phyloP scores from a whole-genome alignment of 495 filamentous ascomycete species.

The Talaromyces stipitatus region DNA sequence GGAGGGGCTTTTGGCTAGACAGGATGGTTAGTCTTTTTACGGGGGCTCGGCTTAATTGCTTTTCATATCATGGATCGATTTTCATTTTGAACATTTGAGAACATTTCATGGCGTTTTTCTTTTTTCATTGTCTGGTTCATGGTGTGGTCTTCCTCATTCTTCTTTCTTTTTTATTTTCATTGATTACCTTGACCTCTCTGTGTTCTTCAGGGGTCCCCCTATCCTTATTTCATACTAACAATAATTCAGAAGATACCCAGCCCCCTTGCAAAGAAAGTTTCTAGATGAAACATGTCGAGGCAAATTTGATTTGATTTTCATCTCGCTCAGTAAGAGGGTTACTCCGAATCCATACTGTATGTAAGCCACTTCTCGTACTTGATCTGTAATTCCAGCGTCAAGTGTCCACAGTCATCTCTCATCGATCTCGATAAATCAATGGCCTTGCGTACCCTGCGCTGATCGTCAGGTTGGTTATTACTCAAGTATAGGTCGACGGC shows the following conservation, averaged over 20 bases:
- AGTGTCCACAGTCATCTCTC: constrained; percentile 23
- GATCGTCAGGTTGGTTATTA: constrained; percentile 47
- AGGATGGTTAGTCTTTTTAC: no score
- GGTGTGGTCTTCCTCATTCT: background rate
- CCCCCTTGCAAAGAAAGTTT: background rate
- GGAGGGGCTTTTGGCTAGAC: no score
- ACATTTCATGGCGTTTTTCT: no score
- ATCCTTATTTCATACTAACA: constrained; percentile 4
- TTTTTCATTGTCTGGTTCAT: background rate
- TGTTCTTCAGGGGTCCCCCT: constrained; percentile 7
- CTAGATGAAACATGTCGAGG: background rate
- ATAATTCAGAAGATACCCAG: constrained; percentile 7
- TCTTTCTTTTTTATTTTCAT: constrained; percentile 1
- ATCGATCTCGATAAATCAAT: constrained; percentile 53
- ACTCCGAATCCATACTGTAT: background rate
- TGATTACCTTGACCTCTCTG: constrained; percentile 6
- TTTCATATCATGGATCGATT: no score
- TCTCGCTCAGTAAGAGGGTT: background rate
- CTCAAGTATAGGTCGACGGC: constrained; percentile 63
- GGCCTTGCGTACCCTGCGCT: constrained; percentile 59
- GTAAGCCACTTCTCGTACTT: constrained; percentile 23
- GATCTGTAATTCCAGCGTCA: constrained; percentile 46
- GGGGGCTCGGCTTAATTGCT: no score
- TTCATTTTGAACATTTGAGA: no score
- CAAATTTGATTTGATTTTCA: background rate